phyloP scores from a whole-genome alignment of 2,329 filamentous ascomycete genomes.

The Fusarium circinatum region DNA sequence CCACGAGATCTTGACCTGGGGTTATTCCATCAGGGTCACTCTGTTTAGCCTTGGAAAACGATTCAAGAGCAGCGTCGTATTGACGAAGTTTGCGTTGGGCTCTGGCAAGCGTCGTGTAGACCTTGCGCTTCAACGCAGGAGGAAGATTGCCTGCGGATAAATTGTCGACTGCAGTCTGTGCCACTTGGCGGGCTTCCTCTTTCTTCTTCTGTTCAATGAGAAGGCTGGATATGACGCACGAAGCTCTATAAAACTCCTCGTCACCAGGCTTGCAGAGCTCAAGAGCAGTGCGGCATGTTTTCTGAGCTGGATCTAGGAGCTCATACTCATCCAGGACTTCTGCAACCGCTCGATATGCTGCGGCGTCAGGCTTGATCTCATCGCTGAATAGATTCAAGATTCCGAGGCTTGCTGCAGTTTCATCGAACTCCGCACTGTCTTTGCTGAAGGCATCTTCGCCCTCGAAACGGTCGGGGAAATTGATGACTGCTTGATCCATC shows the following conservation, averaged over 20 bases:
- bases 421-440: background rate
- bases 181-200: background rate
- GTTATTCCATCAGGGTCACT: constrained; percentile 3
- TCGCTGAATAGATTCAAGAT: constrained; percentile 37
- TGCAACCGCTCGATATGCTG: constrained; percentile 10
- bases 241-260: background rate
- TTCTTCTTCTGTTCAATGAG: background rate
- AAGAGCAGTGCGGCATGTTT: background rate
- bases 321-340: background rate
- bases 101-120: background rate
- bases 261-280: background rate
- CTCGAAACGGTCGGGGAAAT: background rate
- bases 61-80: background rate
- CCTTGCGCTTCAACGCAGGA: background rate
- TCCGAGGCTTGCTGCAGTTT: constrained; percentile 19
- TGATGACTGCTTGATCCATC: background rate
- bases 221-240: background rate
- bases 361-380: constrained; percentile 12
- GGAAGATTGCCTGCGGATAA: background rate
- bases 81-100: background rate
- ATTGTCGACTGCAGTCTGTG: background rate
- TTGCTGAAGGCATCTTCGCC: background rate
- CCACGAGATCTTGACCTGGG: background rate
- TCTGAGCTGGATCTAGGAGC: background rate
- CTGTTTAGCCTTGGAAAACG: background rate